phyloP scores from a whole-genome alignment of 2,329 filamentous ascomycete genomes.

The Aciculosporium take region DNA sequence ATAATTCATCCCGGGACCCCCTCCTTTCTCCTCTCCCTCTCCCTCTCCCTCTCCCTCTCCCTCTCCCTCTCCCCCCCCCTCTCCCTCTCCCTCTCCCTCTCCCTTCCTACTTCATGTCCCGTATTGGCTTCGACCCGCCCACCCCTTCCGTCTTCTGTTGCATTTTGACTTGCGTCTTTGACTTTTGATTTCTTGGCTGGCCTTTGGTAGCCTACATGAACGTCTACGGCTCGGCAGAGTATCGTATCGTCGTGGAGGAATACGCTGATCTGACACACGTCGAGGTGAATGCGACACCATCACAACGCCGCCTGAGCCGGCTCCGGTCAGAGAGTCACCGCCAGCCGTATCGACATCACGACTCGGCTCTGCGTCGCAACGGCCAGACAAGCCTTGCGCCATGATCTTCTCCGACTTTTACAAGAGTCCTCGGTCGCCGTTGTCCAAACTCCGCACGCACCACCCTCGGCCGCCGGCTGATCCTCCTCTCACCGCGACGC shows the following conservation, averaged over 20 bases:
- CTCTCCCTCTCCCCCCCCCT: not conserved
- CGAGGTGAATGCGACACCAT: not conserved
- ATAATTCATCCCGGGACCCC: not conserved
- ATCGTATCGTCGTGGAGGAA: not conserved
- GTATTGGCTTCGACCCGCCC: not conserved
- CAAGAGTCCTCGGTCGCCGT: constrained; percentile 38
- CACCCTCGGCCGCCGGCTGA: constrained; percentile 16
- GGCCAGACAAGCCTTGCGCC: constrained; percentile 2
- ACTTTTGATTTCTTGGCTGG: not conserved
- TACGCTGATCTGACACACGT: not conserved
- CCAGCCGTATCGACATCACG: not conserved
- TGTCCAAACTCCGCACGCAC: constrained; percentile 34
- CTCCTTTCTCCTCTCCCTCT: not conserved
- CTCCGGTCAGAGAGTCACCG: not conserved
- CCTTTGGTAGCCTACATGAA: not conserved
- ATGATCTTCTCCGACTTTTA: constrained; percentile 49
- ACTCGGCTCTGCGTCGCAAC: not conserved
- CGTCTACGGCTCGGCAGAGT: not conserved
- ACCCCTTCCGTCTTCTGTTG: no score
- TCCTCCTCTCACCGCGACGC: constrained; percentile 16
- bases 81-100: not conserved
- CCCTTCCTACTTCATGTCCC: not conserved
- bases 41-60: not conserved
- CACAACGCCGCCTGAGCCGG: not conserved
- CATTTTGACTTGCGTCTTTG: not conserved